Base-by-base conservation (phyloP, 495 filamentous ascomycete species). In the Pseudevernia furfuracea region DNA sequence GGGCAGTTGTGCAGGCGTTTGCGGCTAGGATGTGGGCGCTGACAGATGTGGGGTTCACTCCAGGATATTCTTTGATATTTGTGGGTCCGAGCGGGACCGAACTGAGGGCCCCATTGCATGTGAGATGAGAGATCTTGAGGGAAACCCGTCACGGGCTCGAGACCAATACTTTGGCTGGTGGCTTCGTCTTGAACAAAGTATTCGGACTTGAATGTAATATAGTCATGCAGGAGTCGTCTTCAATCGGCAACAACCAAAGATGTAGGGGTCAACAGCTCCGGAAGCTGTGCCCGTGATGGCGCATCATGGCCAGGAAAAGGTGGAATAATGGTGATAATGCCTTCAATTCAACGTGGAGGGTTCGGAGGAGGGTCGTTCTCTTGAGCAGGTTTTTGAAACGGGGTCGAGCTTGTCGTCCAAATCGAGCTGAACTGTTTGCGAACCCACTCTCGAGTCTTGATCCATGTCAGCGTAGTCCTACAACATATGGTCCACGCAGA, bases 361-460 rank as follows among this genome's bases (percentile, higher is more conserved):
- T 53, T 53, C 28, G 49, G 49, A 30, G 23, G 49, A 32, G 28
- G 4, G 25, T 32, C 28, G 6, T 32, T 53, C 7, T 53, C 28
- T 30, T 53, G 25, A 32, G 49, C 28, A 32, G 28, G 1, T 2
- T 15, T 53, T 9, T 17, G 25, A 21, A 5, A 7, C 12, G 49
- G 17, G 0, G 49, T 30, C 49, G 49, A 17, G 28, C 28, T 53
- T 25, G 57, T 28, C 14, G 67, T 69, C 67, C 67, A 69, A 30
- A 69, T 66, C 10, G 67, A 69, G 21, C 39, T 36, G 14, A 48
- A n/a, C 37, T 63, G 57, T 4, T 56, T 59, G 19, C 55, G 39
- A 11, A 69, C 12, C 67, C 67, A 69, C 25, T 61, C 17, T 9
- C 67, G 67, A 32, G 53, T 43, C 67, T 69, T n/a, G 6, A 3